These are phyloP conservation scores for Centrapalus pauciflorus DNA, from an alignment of 129 eudicot species.

Conservation along the genomic window DNA sequence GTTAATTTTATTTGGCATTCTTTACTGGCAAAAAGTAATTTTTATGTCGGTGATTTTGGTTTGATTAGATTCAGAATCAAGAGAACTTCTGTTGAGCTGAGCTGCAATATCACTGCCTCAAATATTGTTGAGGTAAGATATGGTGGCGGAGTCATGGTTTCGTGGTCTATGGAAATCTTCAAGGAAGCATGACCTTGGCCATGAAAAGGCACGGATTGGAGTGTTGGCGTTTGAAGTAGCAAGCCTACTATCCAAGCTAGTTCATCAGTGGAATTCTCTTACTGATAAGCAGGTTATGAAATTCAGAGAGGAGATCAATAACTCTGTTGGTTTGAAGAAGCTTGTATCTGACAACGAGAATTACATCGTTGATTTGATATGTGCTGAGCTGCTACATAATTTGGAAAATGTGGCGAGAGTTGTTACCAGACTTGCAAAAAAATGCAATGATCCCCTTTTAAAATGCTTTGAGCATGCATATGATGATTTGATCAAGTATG, in stretches of 20 bases:
- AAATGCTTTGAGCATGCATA: constrained; percentile 60
- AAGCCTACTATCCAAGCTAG: constrained; percentile 63
- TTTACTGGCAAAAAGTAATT: not conserved
- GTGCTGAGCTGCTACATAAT: constrained; percentile 61
- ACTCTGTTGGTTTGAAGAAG: constrained; percentile 59
- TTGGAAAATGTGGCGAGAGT: constrained; percentile 50
- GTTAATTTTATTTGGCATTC: not conserved
- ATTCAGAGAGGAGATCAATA: constrained; percentile 56
- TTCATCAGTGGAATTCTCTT: constrained; percentile 65
- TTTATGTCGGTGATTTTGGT: not conserved
- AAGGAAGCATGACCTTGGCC: constrained; percentile 39
- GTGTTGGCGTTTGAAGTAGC: constrained; percentile 83
- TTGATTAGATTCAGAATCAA: constrained; percentile 15
- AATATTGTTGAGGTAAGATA: constrained; percentile 18
- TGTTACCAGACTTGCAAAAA: constrained; percentile 57
- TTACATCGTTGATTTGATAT: constrained; percentile 48
- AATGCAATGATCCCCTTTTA: constrained; percentile 57
- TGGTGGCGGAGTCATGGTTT: constrained; percentile 83
- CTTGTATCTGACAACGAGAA: constrained; percentile 67
- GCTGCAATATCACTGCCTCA: constrained; percentile 18
- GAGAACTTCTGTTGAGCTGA: constrained; percentile 3
- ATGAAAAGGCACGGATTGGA: constrained; percentile 40
- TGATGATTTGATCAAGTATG: constrained; percentile 42
- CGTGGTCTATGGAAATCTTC: constrained; percentile 58
- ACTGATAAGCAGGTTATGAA: constrained; percentile 58